phyloP scores from a whole-genome alignment of 371 early-diverging fungal genomes.

The Zopfochytrium polystomum region DNA sequence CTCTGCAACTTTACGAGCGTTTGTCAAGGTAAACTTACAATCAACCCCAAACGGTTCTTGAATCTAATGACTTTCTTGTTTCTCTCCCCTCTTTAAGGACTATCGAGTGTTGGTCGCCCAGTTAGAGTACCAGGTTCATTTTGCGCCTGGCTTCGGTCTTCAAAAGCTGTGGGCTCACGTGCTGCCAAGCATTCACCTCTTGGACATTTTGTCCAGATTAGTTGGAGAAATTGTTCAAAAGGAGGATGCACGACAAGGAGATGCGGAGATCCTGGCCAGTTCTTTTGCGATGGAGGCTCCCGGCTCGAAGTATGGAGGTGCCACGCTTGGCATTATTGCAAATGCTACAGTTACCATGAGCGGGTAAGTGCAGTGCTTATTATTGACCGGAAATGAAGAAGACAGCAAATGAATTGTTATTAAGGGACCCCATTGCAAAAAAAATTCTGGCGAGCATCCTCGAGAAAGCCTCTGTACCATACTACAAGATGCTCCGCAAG shows the following conservation, averaged over 20 bases:
- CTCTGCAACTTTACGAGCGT: slow-evolving; percentile 67
- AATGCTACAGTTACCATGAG: slow-evolving; percentile 28
- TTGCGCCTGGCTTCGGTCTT: slow-evolving; percentile 69
- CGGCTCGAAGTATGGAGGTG: too few species aligned
- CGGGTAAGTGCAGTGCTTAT: slow-evolving; percentile 6
- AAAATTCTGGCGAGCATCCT: slow-evolving; percentile 75
- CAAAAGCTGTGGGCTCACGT: slow-evolving; percentile 88
- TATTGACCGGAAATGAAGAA: not conserved
- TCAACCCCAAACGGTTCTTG: slow-evolving; percentile 1
- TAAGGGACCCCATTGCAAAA: slow-evolving; percentile 69
- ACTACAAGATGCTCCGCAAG: slow-evolving; percentile 68
- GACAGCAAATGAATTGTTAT: slow-evolving; percentile 10
- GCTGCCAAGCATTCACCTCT: slow-evolving; percentile 67
- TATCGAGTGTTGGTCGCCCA: slow-evolving; percentile 84
- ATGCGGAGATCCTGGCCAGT: slow-evolving; percentile 2
- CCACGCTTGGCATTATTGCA: slow-evolving; percentile 59
- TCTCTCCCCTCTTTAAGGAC: too few species aligned
- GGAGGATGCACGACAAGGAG: slow-evolving; percentile 36
- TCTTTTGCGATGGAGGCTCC: too few species aligned
- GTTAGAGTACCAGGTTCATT: slow-evolving; percentile 79
- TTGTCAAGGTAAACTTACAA: slow-evolving; percentile 57
- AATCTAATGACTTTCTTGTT: too few species aligned
- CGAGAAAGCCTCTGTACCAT: slow-evolving; percentile 74
- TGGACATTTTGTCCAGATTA: slow-evolving; percentile 55
- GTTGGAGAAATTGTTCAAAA: slow-evolving; percentile 25